These are phyloP conservation scores for Trametopsis cervina DNA, from an alignment of 768 basidiomycete species.

Conservation along the genomic window DNA sequence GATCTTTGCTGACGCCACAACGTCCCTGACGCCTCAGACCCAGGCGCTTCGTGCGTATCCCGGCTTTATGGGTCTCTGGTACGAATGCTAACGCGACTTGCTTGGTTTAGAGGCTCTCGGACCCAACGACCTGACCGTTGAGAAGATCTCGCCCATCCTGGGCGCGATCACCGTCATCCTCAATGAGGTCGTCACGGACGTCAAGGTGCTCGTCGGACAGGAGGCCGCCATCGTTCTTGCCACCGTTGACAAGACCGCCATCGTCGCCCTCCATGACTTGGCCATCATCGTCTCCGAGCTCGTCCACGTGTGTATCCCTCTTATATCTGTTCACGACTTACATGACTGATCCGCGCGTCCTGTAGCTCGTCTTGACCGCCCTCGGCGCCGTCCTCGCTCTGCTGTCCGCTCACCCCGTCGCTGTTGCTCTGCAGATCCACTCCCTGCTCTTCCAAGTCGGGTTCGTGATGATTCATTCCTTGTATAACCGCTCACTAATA, in stretches of 20 bases:
- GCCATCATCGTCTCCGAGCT: conserved; percentile 19
- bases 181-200: conserved; percentile 15
- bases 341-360: not conserved
- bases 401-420: conserved; percentile 6
- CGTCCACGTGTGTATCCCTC: conserved; percentile 15
- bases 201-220: conserved; percentile 23
- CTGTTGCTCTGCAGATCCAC: conserved; percentile 12
- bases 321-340: not conserved
- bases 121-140: conserved; percentile 19
- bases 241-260: conserved; percentile 16
- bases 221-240: conserved; percentile 21
- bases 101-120: conserved; percentile 6
- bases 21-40: conserved; percentile 1
- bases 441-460: conserved; percentile 19
- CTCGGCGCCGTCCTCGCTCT: conserved; percentile 21
- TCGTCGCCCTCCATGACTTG: conserved; percentile 22
- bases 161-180: conserved; percentile 20
- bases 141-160: conserved; percentile 18
- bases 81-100: too few relatives aligned
- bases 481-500: not conserved
- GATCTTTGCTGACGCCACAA: conserved; percentile 21
- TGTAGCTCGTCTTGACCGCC: conserved; percentile 25
- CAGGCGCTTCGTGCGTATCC: conserved; percentile 23
- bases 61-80: too few relatives aligned
- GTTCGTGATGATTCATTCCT: conserved; percentile 11